phyloP scores from a whole-genome alignment of 2,329 filamentous ascomycete species.

The Phialophora chinensis region DNA sequence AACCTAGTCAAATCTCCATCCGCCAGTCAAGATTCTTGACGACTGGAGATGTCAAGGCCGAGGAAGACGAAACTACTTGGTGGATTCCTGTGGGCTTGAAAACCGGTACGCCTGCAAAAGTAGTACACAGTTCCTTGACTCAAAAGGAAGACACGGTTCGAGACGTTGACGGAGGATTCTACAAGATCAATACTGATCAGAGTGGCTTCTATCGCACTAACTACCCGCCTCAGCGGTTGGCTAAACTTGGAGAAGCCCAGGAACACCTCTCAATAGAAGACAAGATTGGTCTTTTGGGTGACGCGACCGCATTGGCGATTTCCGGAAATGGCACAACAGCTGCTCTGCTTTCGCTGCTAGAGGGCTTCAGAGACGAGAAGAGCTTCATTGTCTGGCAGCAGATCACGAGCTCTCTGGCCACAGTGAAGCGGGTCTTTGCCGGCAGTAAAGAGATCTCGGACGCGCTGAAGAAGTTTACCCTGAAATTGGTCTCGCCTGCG shows the following conservation, averaged over 20 bases:
- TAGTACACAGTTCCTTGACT: slow-evolving; percentile 71
- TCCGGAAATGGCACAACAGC: slow-evolving; percentile 84
- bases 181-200: slow-evolving; percentile 90
- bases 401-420: slow-evolving; percentile 75
- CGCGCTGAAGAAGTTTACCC: slow-evolving; percentile 75
- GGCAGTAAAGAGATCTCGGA: slow-evolving; percentile 73
- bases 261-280: slow-evolving; percentile 80
- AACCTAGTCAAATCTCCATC: slow-evolving; percentile 79
- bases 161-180: slow-evolving; percentile 74
- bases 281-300: slow-evolving; percentile 90
- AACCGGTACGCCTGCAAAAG: slow-evolving; percentile 70
- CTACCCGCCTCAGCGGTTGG: slow-evolving; percentile 82
- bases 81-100: slow-evolving; percentile 91
- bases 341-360: slow-evolving; percentile 79
- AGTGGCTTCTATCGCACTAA: slow-evolving; percentile 93
- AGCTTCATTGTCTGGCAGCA: slow-evolving; percentile 92
- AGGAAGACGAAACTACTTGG: slow-evolving; percentile 92
- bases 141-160: slow-evolving; percentile 77
- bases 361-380: slow-evolving; percentile 80
- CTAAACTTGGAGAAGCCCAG: slow-evolving; percentile 77
- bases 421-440: slow-evolving; percentile 83
- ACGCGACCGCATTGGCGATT: slow-evolving; percentile 85
- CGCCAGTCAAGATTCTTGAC: slow-evolving; percentile 89
- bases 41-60: slow-evolving; percentile 85
- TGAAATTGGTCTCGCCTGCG: slow-evolving; percentile 76